A percentile compares a stretch with the other conserved stretches of the same genome.
Conservation (phyloP, 2,329 filamentous ascomycete genomes). For the Clarireedia homoeocarpa region DNA sequence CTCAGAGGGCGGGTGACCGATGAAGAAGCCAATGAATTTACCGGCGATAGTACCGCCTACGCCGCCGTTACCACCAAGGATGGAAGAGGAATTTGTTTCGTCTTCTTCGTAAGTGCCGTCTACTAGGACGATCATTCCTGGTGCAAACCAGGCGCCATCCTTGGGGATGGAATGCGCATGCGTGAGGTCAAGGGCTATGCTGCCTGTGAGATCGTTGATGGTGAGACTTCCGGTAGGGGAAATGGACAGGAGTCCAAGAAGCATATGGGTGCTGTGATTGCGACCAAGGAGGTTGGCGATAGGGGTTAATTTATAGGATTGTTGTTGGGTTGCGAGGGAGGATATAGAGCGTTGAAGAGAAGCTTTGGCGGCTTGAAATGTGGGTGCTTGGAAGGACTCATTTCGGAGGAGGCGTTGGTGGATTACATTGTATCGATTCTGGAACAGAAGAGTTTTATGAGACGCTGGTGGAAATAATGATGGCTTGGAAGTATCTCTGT, state of each 20-base stretch:
- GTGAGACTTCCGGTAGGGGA: conserved; percentile 76
- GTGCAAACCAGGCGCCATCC: conserved; percentile 84
- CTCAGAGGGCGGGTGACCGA: conserved; percentile 88
- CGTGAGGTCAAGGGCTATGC: conserved; percentile 74
- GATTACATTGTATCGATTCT: conserved; percentile 85
- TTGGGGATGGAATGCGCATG: conserved; percentile 77
- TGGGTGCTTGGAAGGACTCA: conserved; percentile 81
- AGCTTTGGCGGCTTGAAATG: conserved; percentile 55
- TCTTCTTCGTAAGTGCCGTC: conserved; percentile 98
- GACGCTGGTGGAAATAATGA: conserved; percentile 68
- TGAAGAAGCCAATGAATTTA: conserved; percentile 80
- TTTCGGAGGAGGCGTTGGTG: conserved; percentile 89
- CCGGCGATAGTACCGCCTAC: conserved; percentile 90
- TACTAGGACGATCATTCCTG: conserved; percentile 91
- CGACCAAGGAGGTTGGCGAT: conserved; percentile 71
- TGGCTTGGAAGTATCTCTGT: conserved; percentile 53
- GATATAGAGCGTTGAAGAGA: conserved; percentile 53
- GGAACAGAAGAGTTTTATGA: conserved; percentile 78
- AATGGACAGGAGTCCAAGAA: conserved; percentile 74
- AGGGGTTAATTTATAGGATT: conserved; percentile 80
- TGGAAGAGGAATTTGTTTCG: conserved; percentile 60
- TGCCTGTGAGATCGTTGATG: conserved; percentile 80
- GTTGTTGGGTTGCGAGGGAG: conserved; percentile 42
- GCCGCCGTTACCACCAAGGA: conserved; percentile 68
- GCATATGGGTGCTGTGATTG: conserved; percentile 74